phyloP scores from a whole-genome alignment of 106 monocot genomes.

The Apostasia ramifera region DNA sequence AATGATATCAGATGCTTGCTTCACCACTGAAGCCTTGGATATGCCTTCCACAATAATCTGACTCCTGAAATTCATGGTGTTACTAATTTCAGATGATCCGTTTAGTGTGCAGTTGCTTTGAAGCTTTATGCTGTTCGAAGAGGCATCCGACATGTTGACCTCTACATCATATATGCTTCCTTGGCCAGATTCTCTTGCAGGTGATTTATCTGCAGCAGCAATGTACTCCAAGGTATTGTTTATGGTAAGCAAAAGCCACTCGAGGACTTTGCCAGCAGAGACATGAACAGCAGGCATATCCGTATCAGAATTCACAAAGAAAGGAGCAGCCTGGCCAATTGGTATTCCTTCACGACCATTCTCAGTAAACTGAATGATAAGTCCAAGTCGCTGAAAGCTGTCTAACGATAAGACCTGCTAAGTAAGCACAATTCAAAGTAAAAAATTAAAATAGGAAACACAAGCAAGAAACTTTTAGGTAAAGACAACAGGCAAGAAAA shows the following conservation, averaged over 20 bases:
- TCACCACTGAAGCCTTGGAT: conserved; percentile 80
- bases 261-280: conserved; percentile 61
- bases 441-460: neutral
- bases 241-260: conserved; percentile 74
- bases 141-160: conserved; percentile 65
- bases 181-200: conserved; percentile 46
- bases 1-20: conserved; percentile 55
- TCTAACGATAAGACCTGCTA: conserved; percentile 70
- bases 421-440: neutral
- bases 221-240: conserved; percentile 51
- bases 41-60: conserved; percentile 88
- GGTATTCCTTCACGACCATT: conserved; percentile 44
- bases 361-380: conserved; percentile 65
- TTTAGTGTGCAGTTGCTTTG: conserved; percentile 21
- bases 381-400: conserved; percentile 76
- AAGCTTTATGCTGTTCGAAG: conserved; percentile 21
- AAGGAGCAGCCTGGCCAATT: conserved; percentile 64
- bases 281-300: conserved; percentile 79
- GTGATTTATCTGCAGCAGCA: conserved; percentile 43
- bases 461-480: neutral
- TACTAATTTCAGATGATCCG: conserved; percentile 12
- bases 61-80: conserved; percentile 36
- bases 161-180: conserved; percentile 46
- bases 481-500: too few species aligned
- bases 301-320: conserved; percentile 88